phyloP scores from a whole-genome alignment of 441 rosid genomes.

The Gossypium schwendimanii region DNA sequence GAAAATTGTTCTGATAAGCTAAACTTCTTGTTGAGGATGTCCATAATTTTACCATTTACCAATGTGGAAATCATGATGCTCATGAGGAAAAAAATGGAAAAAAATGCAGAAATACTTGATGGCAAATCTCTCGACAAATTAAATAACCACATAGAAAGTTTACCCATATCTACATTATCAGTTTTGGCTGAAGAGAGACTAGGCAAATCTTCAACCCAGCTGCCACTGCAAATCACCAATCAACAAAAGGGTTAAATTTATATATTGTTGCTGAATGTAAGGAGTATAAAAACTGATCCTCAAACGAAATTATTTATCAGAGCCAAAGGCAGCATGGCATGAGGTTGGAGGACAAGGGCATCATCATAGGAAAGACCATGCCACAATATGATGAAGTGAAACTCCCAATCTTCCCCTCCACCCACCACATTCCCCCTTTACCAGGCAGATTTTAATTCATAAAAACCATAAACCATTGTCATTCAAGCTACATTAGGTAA shows the following conservation, averaged over 20 bases:
- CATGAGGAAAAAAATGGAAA: background rate
- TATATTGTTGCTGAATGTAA: background rate
- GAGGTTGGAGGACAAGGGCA: background rate
- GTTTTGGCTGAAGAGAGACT: constrained; percentile 7
- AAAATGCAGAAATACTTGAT: background rate
- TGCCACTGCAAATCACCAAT: constrained; percentile 59
- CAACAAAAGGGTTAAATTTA: constrained; percentile 17
- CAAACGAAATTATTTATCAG: background rate
- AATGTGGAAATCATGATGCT: background rate
- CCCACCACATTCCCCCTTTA: background rate
- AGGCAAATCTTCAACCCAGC: constrained; percentile 31
- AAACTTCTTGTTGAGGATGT: background rate
- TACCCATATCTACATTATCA: constrained; percentile 23
- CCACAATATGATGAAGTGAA: background rate
- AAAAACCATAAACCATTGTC: background rate
- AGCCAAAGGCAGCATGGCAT: constrained; percentile 5
- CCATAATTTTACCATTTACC: background rate
- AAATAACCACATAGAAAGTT: background rate
- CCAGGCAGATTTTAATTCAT: background rate
- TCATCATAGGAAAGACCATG: background rate
- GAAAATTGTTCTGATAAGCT: background rate
- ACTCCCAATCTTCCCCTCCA: background rate
- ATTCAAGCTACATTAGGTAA: background rate
- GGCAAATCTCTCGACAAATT: background rate
- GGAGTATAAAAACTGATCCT: background rate